Percentiles rank a stretch among this genome's conserved stretches.
Conservation (phyloP, 2,329 filamentous ascomycete species). For the Epichloe glyceriae region DNA sequence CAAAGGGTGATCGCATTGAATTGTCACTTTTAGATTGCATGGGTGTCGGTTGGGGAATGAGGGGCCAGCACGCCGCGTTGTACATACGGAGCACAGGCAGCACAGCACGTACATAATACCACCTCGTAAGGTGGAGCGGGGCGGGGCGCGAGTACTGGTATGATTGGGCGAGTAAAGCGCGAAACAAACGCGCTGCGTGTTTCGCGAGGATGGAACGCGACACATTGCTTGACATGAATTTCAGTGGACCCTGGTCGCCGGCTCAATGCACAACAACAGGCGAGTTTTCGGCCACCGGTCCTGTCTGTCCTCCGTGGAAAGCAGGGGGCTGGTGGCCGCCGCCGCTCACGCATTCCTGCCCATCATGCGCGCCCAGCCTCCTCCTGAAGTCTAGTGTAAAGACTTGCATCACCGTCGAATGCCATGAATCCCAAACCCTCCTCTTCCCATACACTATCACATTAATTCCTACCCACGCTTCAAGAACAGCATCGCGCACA, state of each 20-base stretch:
- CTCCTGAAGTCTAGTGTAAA: conserved; percentile 1
- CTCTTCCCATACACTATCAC: conserved; percentile 8
- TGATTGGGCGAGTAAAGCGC: background rate
- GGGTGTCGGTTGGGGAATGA: no score
- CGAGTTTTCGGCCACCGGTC: background rate
- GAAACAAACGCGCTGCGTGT: conserved; percentile 1
- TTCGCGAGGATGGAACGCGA: background rate
- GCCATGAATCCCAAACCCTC: conserved; percentile 9
- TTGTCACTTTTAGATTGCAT: no score
- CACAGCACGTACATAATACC: no score
- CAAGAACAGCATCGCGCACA: background rate
- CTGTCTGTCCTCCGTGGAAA: background rate
- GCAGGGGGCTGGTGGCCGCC: conserved; percentile 10
- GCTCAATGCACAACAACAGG: background rate
- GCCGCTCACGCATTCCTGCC: conserved; percentile 8
- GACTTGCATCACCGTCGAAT: conserved; percentile 8
- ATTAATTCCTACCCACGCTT: conserved; percentile 1
- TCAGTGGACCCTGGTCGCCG: background rate
- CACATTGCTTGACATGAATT: background rate
- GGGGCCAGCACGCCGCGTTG: no score
- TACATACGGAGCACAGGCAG: no score
- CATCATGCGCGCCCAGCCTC: conserved; percentile 10
- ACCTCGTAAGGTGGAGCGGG: no score
- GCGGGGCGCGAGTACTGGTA: no score
- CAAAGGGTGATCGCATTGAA: no score